Conservation (phyloP, 352 stramenopile species). For the Phytophthora citrophthora region DNA sequence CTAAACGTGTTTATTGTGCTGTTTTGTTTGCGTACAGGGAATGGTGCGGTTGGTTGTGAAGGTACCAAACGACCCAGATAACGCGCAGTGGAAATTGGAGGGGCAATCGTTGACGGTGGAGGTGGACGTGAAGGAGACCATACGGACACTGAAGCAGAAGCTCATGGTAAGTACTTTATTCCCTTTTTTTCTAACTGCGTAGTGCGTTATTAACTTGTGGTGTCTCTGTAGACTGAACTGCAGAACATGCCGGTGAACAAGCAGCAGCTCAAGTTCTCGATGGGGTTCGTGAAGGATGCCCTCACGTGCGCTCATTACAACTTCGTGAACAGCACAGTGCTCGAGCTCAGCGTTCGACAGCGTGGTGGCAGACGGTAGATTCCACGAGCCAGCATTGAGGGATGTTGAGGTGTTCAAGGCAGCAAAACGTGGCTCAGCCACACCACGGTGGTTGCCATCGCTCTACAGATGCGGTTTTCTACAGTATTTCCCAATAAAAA, state of each 20-base stretch:
- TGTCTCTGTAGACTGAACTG: slow-evolving; percentile 58
- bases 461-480: slow-evolving; percentile 3
- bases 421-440: neutral
- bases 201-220: neutral
- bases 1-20: slow-evolving; percentile 6
- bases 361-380: slow-evolving; percentile 72
- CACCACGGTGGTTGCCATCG: neutral
- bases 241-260: slow-evolving; percentile 95
- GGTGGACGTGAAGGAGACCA: slow-evolving; percentile 88
- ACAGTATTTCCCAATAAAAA: slow-evolving; percentile 3
- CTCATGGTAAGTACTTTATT: slow-evolving; percentile 57
- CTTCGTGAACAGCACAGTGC: slow-evolving; percentile 71
- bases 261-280: slow-evolving; percentile 93
- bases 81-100: slow-evolving; percentile 93
- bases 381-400: neutral
- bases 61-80: slow-evolving; percentile 89
- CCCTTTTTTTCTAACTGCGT: neutral
- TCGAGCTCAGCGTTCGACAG: slow-evolving; percentile 85
- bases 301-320: slow-evolving; percentile 88
- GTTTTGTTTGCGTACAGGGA: slow-evolving; percentile 43
- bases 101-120: slow-evolving; percentile 92
- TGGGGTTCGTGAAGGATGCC: slow-evolving; percentile 94
- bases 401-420: neutral
- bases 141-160: slow-evolving; percentile 94
- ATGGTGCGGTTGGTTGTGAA: slow-evolving; percentile 72